phyloP scores from a whole-genome alignment of 2,329 filamentous ascomycete species.

The Ophiocordyceps camponoti-floridani region DNA sequence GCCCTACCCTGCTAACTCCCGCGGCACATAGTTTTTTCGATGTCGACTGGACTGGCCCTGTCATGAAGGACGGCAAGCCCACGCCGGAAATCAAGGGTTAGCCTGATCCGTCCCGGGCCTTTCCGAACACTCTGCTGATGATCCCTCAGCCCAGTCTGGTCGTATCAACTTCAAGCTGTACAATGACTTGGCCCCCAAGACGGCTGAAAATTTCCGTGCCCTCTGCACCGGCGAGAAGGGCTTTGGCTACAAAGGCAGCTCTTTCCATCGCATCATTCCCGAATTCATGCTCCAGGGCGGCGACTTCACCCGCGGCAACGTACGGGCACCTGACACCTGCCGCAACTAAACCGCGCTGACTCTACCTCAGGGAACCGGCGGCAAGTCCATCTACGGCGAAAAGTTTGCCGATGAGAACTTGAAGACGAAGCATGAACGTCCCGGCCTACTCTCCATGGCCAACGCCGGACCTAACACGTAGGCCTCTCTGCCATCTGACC shows the following conservation, averaged over 20 bases:
- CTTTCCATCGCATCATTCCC: constrained; percentile 86
- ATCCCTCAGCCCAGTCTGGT: constrained; percentile 43
- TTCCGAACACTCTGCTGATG: constrained; percentile 4
- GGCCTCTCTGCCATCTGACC: constrained; percentile 12
- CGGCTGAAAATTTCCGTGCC: constrained; percentile 66
- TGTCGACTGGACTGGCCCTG: constrained; percentile 52
- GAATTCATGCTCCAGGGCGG: constrained; percentile 92
- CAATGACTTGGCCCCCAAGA: constrained; percentile 77
- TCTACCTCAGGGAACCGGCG: constrained; percentile 55
- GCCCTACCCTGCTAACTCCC: not conserved
- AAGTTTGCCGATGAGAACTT: constrained; percentile 95
- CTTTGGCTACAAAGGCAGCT: constrained; percentile 65
- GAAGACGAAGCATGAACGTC: constrained; percentile 49
- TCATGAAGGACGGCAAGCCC: constrained; percentile 40
- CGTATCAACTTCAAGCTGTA: constrained; percentile 83
- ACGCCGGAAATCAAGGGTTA: constrained; percentile 42
- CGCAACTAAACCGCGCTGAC: constrained; percentile 3
- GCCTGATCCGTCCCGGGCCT: too few species aligned
- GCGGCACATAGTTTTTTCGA: constrained; percentile 46
- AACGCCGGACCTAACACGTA: constrained; percentile 91
- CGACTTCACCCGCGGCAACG: constrained; percentile 86
- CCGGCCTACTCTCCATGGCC: constrained; percentile 82
- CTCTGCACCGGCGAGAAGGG: constrained; percentile 70
- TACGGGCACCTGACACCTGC: constrained; percentile 25
- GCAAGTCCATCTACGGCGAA: constrained; percentile 88